Conservation (phyloP, 352 stramenopile species). For the Phytophthora lateralis region DNA sequence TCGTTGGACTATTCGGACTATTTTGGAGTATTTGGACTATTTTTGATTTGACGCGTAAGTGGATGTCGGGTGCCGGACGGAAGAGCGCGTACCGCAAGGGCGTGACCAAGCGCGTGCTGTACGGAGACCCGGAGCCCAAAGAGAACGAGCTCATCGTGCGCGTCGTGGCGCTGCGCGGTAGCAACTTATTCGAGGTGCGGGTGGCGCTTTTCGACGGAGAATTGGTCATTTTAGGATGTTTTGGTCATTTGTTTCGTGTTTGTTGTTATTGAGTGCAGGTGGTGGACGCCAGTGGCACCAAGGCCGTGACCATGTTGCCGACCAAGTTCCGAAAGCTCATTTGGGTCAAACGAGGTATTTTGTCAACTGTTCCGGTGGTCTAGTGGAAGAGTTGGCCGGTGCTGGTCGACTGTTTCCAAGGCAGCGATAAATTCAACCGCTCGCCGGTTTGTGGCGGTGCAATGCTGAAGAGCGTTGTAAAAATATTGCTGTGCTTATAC, state of each 20-base stretch:
- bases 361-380: neutral
- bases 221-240: neutral
- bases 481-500: neutral
- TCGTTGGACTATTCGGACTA: slow-evolving; percentile 14
- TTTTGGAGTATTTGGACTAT: slow-evolving; percentile 1
- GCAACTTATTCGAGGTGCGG: slow-evolving; percentile 96
- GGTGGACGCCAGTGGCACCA: slow-evolving; percentile 57
- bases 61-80: slow-evolving; percentile 90
- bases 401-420: neutral
- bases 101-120: slow-evolving; percentile 92
- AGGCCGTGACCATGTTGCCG: slow-evolving; percentile 93
- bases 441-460: neutral
- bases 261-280: slow-evolving; percentile 42
- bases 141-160: slow-evolving; percentile 92
- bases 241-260: neutral
- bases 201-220: neutral
- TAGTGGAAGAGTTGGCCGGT: neutral
- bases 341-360: slow-evolving; percentile 94
- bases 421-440: neutral
- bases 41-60: slow-evolving; percentile 6
- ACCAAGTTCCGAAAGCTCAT: slow-evolving; percentile 99
- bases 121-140: slow-evolving; percentile 89
- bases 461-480: neutral
- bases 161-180: slow-evolving; percentile 91
- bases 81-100: slow-evolving; percentile 93